Conservation (phyloP, 495 filamentous ascomycete species). For the Penicillium herquei region DNA sequence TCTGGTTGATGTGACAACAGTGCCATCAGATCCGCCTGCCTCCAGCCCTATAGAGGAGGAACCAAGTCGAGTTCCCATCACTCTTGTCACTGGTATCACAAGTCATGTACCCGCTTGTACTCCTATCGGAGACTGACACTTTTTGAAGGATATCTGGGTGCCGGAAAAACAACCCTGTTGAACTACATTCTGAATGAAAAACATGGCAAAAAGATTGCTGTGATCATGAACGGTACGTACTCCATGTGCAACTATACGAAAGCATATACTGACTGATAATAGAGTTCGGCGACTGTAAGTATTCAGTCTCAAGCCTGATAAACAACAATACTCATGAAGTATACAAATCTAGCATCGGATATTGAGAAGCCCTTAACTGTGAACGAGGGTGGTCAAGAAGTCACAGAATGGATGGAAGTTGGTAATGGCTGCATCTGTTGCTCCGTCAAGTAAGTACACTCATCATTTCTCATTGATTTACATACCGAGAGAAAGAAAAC, state of each 20-base stretch:
- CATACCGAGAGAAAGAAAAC: too few relatives aligned
- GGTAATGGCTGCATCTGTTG: conserved; percentile 98
- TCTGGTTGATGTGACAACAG: conserved; percentile 57
- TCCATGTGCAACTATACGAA: neutral
- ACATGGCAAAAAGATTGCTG: conserved; percentile 95
- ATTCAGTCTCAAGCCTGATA: neutral
- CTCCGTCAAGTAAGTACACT: conserved; percentile 74
- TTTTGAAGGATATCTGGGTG: conserved; percentile 73
- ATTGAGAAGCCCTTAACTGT: conserved; percentile 93
- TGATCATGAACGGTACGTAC: conserved; percentile 85
- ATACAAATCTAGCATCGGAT: conserved; percentile 62
- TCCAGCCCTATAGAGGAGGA: conserved; percentile 16
- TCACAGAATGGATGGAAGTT: conserved; percentile 93
- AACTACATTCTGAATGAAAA: conserved; percentile 93
- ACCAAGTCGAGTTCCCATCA: conserved; percentile 76
- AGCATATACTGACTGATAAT: conserved; percentile 14
- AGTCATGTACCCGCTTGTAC: too few relatives aligned
- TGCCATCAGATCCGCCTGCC: conserved; percentile 23
- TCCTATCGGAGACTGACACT: neutral
- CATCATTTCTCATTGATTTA: neutral
- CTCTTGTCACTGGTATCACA: conserved; percentile 79
- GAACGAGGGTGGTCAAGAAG: conserved; percentile 78
- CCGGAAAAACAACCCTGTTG: conserved; percentile 91
- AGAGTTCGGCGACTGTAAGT: conserved; percentile 95
- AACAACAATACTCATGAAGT: conserved; percentile 2